Evolutionary conservation across 768 basidiomycete genomes (phyloP).

Genomic region (Mycena belliarum): DNA sequence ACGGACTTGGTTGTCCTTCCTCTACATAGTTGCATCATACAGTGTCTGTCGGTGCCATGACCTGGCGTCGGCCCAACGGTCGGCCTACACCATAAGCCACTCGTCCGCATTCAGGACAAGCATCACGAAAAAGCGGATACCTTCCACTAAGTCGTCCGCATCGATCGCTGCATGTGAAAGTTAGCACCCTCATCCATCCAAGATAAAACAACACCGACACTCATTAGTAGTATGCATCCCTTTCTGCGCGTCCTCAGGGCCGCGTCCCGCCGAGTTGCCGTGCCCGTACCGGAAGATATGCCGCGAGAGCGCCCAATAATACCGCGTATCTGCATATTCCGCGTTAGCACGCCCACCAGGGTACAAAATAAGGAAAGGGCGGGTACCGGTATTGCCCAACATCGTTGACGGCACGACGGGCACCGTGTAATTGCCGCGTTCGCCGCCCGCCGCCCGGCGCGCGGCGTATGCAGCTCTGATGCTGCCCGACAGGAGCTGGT

Average conservation of each 20-base stretch:
- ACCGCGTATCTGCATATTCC: slow-evolving; percentile 48
- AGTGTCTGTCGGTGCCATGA: too few species aligned
- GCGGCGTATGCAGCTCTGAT: slow-evolving; percentile 39
- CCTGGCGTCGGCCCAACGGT: too few species aligned
- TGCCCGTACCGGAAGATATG: slow-evolving; percentile 72
- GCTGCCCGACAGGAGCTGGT: slow-evolving; percentile 39
- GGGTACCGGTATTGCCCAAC: slow-evolving; percentile 38
- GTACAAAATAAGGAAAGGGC: too few species aligned
- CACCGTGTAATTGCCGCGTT: not conserved
- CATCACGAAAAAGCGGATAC: not conserved
- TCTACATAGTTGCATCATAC: too few species aligned
- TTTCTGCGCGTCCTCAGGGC: slow-evolving; percentile 28
- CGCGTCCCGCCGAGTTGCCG: slow-evolving; percentile 26
- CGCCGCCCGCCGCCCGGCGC: not conserved
- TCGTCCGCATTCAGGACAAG: not conserved
- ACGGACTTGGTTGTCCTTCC: too few species aligned
- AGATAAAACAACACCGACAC: slow-evolving; percentile 46
- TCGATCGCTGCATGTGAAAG: not conserved
- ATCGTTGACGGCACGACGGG: slow-evolving; percentile 33
- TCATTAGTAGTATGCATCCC: slow-evolving; percentile 76
- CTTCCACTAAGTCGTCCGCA: not conserved
- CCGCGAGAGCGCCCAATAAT: slow-evolving; percentile 55
- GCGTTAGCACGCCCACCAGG: not conserved
- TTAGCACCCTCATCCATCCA: not conserved
- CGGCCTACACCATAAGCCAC: not conserved